Percentiles rank a stretch among this genome's conserved stretches.
phyloP scores from a whole-genome alignment of 1,284 basidiomycete genomes.

The Irpex lacteus region DNA sequence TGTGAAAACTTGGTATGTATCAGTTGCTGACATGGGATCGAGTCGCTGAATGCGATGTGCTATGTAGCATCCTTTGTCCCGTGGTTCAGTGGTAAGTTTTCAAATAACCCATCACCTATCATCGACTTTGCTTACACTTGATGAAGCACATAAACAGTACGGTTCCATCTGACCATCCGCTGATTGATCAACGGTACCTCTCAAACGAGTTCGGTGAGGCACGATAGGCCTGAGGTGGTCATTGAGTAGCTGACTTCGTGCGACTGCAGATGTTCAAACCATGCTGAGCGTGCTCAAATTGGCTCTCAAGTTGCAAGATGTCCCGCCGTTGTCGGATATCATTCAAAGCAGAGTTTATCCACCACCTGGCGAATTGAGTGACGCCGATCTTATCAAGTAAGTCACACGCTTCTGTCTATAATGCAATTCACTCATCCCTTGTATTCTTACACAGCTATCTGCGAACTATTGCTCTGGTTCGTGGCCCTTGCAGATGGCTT shows the following conservation, averaged over 20 bases:
- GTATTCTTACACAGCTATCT: background rate
- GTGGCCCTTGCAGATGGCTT: background rate
- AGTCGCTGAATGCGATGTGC: background rate
- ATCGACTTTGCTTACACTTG: background rate
- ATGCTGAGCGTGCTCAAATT: background rate
- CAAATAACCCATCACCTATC: no score
- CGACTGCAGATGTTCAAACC: background rate
- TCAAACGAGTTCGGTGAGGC: slow-evolving; percentile 4
- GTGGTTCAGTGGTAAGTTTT: slow-evolving; percentile 10
- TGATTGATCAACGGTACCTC: slow-evolving; percentile 5
- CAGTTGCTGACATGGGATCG: background rate
- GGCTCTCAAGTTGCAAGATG: background rate
- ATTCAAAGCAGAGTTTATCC: background rate
- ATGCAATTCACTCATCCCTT: background rate
- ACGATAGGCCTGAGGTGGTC: background rate
- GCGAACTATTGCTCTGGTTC: background rate
- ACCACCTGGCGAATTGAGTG: background rate
- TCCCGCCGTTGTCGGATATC: background rate
- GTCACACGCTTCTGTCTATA: background rate
- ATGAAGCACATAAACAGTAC: slow-evolving; percentile 9
- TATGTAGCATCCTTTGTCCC: slow-evolving; percentile 9
- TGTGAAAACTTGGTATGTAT: slow-evolving; percentile 4
- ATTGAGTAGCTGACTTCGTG: no score
- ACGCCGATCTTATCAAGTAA: slow-evolving; percentile 4
- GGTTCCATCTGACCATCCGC: slow-evolving; percentile 2